Conservation (phyloP, 805 yeast species). For the Nakazawaea ernobii region DNA sequence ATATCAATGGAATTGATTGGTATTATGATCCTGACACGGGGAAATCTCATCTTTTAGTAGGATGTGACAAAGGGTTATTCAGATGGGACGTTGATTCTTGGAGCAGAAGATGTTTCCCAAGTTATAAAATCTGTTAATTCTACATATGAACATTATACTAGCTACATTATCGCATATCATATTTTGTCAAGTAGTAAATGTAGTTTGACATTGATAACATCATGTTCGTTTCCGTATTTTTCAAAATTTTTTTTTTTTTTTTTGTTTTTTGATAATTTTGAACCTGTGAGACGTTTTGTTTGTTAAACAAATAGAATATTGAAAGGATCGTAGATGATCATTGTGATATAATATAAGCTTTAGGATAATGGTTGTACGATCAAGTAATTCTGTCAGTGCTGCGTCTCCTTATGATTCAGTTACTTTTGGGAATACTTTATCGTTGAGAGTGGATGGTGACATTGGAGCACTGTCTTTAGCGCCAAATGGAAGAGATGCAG, state of each 20-base stretch:
- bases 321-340: too few species aligned
- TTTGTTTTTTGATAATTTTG: too few species aligned
- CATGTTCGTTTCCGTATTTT: too few species aligned
- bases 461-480: slow-evolving; percentile 86
- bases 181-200: too few species aligned
- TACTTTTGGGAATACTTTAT: slow-evolving; percentile 77
- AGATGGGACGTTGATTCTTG: slow-evolving; percentile 66
- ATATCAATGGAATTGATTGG: slow-evolving; percentile 61
- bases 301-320: too few species aligned
- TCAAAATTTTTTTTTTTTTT: too few species aligned
- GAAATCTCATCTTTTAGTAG: slow-evolving; percentile 52
- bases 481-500: slow-evolving; percentile 91
- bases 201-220: too few species aligned
- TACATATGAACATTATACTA: background rate
- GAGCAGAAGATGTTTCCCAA: slow-evolving; percentile 57
- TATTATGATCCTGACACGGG: slow-evolving; percentile 33
- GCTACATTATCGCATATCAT: too few species aligned
- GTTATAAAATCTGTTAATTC: slow-evolving; percentile 38
- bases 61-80: slow-evolving; percentile 61
- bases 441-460: slow-evolving; percentile 84
- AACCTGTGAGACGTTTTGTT: too few species aligned
- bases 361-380: background rate
- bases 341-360: background rate
- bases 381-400: background rate
- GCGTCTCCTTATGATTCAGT: slow-evolving; percentile 34